Conservation (phyloP, 139 green algal genomes). For the Chlamydomonas sphaeroides region DNA sequence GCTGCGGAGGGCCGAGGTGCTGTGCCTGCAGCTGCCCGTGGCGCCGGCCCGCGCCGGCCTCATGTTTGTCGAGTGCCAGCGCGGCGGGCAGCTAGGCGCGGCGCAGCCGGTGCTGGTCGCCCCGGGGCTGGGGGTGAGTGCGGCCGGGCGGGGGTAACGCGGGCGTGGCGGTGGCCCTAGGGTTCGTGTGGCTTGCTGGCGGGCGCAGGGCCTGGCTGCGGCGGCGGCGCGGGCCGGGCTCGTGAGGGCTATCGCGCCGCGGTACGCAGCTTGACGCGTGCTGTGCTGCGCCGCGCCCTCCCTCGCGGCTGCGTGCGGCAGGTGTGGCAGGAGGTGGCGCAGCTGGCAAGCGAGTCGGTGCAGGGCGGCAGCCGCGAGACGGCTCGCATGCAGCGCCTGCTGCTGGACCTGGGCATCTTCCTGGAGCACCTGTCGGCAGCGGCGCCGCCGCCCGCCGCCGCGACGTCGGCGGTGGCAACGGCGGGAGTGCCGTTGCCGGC, state of each 20-base stretch:
- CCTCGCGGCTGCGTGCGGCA: background rate
- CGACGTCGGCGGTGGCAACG: too few relatives aligned
- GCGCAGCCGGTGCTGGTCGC: conserved; percentile 24
- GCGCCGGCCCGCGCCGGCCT: background rate
- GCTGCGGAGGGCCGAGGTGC: conserved; percentile 26
- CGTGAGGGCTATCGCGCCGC: too few relatives aligned
- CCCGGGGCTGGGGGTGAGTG: conserved; percentile 7
- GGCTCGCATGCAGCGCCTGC: background rate
- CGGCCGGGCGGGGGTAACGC: too few relatives aligned
- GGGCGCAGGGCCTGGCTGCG: too few relatives aligned
- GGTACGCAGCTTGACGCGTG: too few relatives aligned
- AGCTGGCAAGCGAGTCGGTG: background rate
- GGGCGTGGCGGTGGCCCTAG: too few relatives aligned
- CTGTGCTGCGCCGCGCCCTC: background rate
- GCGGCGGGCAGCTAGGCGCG: conserved; percentile 25
- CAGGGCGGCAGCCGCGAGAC: background rate
- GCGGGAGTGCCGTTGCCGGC: too few relatives aligned
- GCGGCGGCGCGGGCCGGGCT: too few relatives aligned
- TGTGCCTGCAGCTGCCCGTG: conserved; percentile 23
- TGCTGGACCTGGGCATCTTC: conserved; percentile 3
- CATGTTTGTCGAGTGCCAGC: conserved; percentile 32
- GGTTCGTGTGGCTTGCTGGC: too few relatives aligned
- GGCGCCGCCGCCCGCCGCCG: background rate
- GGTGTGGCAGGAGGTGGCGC: conserved; percentile 26
- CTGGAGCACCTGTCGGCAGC: background rate